phyloP scores from a whole-genome alignment of 2,329 filamentous ascomycete genomes.

The Trichoderma breve region DNA sequence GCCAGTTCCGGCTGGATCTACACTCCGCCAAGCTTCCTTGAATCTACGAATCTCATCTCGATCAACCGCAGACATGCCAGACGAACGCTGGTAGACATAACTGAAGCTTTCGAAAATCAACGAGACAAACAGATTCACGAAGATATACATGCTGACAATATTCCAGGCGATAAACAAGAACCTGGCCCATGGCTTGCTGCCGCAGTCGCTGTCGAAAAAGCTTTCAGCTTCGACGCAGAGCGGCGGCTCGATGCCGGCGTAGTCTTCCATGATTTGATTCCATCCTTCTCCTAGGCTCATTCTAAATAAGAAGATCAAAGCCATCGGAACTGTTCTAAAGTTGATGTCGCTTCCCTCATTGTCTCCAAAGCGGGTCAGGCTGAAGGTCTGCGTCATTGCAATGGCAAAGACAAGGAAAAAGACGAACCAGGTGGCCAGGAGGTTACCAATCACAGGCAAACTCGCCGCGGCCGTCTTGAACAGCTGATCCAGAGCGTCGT shows the following conservation, averaged over 20 bases:
- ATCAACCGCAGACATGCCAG: conserved; percentile 84
- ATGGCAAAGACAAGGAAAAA: conserved; percentile 96
- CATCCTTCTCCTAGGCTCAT: conserved; percentile 94
- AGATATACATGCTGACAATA: conserved; percentile 99
- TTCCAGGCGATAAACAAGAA: conserved; percentile 95
- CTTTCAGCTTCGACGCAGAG: conserved; percentile 69
- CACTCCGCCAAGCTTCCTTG: conserved; percentile 97
- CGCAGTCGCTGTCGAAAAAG: conserved; percentile 90
- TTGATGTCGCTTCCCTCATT: conserved; percentile 79
- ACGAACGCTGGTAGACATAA: conserved; percentile 96
- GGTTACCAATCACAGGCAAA: conserved; percentile 83
- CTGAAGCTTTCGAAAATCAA: conserved; percentile 99
- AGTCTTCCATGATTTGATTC: conserved; percentile 98
- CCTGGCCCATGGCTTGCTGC: conserved; percentile 83
- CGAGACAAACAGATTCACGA: conserved; percentile 96
- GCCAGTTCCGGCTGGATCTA: conserved; percentile 86
- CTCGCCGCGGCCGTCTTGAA: conserved; percentile 98
- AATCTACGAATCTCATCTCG: conserved; percentile 93
- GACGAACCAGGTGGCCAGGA: conserved; percentile 95
- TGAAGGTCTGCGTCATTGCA: conserved; percentile 92
- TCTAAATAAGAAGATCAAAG: conserved; percentile 86
- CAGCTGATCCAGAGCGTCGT: conserved; percentile 94
- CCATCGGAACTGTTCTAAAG: conserved; percentile 90
- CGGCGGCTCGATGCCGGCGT: conserved; percentile 73
- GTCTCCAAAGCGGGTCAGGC: conserved; percentile 80